Base-by-base conservation (phyloP, 257 asterid species). In the Parsonsia alboflavescens region DNA sequence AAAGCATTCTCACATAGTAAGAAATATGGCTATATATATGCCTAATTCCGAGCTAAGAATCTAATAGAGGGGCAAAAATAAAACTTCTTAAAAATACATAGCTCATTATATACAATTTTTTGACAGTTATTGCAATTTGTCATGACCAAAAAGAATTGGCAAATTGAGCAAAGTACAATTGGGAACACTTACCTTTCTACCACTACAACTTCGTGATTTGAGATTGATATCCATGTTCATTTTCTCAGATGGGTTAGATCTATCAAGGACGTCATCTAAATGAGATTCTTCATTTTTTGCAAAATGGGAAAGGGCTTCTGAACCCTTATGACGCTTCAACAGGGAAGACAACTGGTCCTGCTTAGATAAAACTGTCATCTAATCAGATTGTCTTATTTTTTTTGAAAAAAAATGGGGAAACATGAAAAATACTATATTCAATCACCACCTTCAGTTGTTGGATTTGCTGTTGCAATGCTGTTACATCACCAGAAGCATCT, bases 291-390 rank as follows among this genome's bases (percentile, higher is more conserved):
- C 80, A 13, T 67, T 75, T 69, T 83, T 88, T 73, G 80, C 52
- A 69, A 58, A 33, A 70, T 76, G 76, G 71, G 76, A 45, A 74
- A 57, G 73, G 64, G 82, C 52, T 77, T 62, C 75, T 68, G 90
- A 80, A 72, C 75, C 68, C 59, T 78, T 78, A 72, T 82, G 90
- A 74, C 87, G 84, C 81, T 87, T 85, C 90, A 87, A 82, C 81
- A 92, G 80, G 85, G 82, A 79, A 68, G 90, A 90, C 84, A 92
- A 81, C 82, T 90, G 96, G 71, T 86, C 93, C 97, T 92, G 89
- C 77, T 80, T 58, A 77, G 77, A 76, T 22, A 84, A 74, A 59
- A 57, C 62, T 56, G 70, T 72, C 71, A 79, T 7, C 39, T 73
- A 50, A 75, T 71, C 76, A 83, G 78, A 68, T 6, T 15, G 58